Conservation (phyloP, 495 filamentous ascomycete species). For the Penicillium antarcticum region DNA sequence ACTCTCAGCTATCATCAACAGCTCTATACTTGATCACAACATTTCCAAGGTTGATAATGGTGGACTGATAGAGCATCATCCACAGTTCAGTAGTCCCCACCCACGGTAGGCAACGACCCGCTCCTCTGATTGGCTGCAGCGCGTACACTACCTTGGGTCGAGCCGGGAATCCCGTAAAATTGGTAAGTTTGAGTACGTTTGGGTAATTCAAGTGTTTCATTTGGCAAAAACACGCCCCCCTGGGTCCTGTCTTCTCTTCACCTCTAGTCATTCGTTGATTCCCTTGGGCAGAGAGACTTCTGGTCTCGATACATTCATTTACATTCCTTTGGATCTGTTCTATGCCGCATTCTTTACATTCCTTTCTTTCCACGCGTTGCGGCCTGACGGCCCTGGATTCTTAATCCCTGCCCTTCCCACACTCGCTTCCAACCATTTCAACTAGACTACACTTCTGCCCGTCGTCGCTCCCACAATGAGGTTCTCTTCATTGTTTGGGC, state of each 20-base stretch:
- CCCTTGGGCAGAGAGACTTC: conserved; percentile 20
- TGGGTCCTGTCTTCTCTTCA: conserved; percentile 22
- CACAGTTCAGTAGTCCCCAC: conserved; percentile 1
- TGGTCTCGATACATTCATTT: conserved; percentile 28
- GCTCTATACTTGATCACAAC: background rate
- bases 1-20: background rate
- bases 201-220: background rate
- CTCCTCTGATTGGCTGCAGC: background rate
- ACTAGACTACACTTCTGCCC: conserved; percentile 15
- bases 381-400: conserved; percentile 22
- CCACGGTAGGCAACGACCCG: background rate
- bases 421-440: conserved; percentile 8
- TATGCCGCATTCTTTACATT: conserved; percentile 34
- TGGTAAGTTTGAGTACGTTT: background rate
- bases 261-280: conserved; percentile 42
- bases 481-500: conserved; percentile 53
- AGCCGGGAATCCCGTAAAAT: no score
- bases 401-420: conserved; percentile 15
- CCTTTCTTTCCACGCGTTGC: conserved; percentile 30
- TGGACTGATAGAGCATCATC: background rate
- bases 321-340: conserved; percentile 26
- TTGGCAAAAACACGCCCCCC: conserved; percentile 2
- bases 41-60: background rate
- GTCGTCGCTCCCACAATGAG: conserved; percentile 55
- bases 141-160: background rate